A percentile compares a stretch with the other conserved stretches of the same genome.
These are phyloP conservation scores for Wickerhamiella dianesei DNA, from an alignment of 805 yeast genomes.

Conservation along the genomic window DNA sequence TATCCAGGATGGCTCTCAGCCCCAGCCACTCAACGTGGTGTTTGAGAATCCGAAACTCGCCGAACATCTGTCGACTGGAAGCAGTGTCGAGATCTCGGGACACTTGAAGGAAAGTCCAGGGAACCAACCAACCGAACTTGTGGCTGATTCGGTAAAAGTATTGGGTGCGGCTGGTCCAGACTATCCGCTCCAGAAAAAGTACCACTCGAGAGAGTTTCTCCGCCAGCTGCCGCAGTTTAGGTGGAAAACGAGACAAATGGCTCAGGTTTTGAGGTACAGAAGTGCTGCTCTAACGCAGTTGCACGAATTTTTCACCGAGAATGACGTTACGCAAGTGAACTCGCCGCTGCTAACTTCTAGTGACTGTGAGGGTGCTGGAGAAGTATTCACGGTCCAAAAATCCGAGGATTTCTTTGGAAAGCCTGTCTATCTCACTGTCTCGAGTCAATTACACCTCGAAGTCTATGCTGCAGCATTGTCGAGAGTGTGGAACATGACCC, in stretches of 20 bases:
- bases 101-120: conserved; percentile 36
- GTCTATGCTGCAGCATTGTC: conserved; percentile 58
- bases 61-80: conserved; percentile 30
- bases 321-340: conserved; percentile 53
- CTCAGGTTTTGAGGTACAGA: conserved; percentile 58
- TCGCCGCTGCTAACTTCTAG: conserved; percentile 82
- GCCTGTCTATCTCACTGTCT: conserved; percentile 66
- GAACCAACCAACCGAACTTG: conserved; percentile 40
- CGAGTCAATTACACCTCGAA: conserved; percentile 85
- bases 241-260: conserved; percentile 54
- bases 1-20: conserved; percentile 61
- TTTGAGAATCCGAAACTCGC: conserved; percentile 23
- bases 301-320: conserved; percentile 37
- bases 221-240: conserved; percentile 65
- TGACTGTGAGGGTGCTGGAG: conserved; percentile 98
- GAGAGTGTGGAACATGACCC: conserved; percentile 78
- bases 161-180: conserved; percentile 48
- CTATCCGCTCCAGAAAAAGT: conserved; percentile 78
- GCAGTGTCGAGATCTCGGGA: conserved; percentile 34
- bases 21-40: conserved; percentile 41
- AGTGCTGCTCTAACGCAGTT: conserved; percentile 48
- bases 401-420: conserved; percentile 40
- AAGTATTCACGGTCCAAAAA: conserved; percentile 50
- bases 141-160: conserved; percentile 29
- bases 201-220: conserved; percentile 49